Base-by-base conservation (phyloP, 305 asterid genomes). In the Fraxinus baroniana region DNA sequence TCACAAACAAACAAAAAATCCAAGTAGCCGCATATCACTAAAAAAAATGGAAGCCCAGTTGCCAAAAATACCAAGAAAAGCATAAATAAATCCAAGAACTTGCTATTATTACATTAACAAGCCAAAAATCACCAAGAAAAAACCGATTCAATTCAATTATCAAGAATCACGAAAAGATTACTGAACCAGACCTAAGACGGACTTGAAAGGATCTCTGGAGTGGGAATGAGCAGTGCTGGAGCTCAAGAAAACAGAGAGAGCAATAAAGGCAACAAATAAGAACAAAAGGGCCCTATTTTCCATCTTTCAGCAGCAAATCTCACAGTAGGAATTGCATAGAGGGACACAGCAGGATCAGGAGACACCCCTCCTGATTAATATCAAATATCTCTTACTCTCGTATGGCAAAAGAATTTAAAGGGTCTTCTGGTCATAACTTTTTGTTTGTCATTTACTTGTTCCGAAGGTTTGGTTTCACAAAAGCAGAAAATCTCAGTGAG, bases 181-280 rank as follows among this genome's bases (percentile, higher is more conserved):
- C 77, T 26, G 46, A 35, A 81, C 78, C 93, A 55, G 80, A 95
- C 98, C 98, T 79, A 87, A 83, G 66, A 92, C 78, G 77, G 94
- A 87, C 78, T 87, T 85, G 83, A 89, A 85, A 77, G 93, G 87
- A 52, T 93, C 94, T 79, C 82, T 79, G 52, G 93, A 79, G 81
- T 78, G 87, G 82, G 57, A 86, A 86, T 86, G 93, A 85, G 88
- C 93, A 8, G 73, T 77, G 39, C 82, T 79, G 49, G 89, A 85
- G 83, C 84, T 80, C 86, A 88, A 85, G 83, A 86, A 88, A 86
- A 88, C 64, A 85, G 91, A 84, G 86, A 89, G 36, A 83, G 76
- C 89, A 83, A 90, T 1, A 36, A 83, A 81, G 78, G 88, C 71
- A 80, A 85, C 84, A 83, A 79, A 80, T 39, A 86, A 86, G 74